Evolutionary conservation across 1,139 yeast species (phyloP).

Genomic region (Pichia sp.): DNA sequence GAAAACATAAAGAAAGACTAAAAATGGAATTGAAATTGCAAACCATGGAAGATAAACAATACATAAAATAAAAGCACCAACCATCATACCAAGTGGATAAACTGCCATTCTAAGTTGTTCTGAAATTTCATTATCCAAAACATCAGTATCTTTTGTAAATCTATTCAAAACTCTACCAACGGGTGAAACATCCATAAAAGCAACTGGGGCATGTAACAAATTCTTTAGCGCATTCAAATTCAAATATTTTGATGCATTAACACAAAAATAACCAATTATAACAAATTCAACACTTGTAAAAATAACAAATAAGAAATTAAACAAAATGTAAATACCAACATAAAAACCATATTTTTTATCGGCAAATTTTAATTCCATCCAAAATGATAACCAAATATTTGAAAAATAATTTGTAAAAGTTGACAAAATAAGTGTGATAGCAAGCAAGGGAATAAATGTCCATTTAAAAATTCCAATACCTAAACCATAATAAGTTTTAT

Average conservation of each 20-base stretch:
- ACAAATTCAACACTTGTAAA: conserved; percentile 39
- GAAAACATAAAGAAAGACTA: conserved; percentile 40
- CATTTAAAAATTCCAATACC: conserved; percentile 51
- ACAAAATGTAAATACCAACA: conserved; percentile 64
- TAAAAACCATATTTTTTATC: conserved; percentile 47
- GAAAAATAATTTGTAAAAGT: conserved; percentile 61
- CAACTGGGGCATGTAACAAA: conserved; percentile 49
- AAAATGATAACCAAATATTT: conserved; percentile 79
- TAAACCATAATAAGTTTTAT: conserved; percentile 44
- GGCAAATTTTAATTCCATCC: conserved; percentile 58
- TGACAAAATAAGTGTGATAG: conserved; percentile 36
- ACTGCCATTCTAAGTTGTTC: conserved; percentile 45
- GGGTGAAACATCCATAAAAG: conserved; percentile 55
- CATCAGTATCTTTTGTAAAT: conserved; percentile 58
- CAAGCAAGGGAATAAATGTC: conserved; percentile 39
- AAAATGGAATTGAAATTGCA: conserved; percentile 51
- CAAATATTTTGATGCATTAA: conserved; percentile 37
- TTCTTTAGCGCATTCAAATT: conserved; percentile 38
- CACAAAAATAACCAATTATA: conserved; percentile 27
- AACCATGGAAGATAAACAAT: conserved; percentile 68
- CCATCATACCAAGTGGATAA: conserved; percentile 45
- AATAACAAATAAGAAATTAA: conserved; percentile 33
- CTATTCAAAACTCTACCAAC: conserved; percentile 54
- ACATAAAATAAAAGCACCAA: conserved; percentile 62
- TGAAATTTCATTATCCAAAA: conserved; percentile 51